Evolutionary conservation across 441 rosid genomes (phyloP).

Genomic region (Populus hybrid): DNA sequence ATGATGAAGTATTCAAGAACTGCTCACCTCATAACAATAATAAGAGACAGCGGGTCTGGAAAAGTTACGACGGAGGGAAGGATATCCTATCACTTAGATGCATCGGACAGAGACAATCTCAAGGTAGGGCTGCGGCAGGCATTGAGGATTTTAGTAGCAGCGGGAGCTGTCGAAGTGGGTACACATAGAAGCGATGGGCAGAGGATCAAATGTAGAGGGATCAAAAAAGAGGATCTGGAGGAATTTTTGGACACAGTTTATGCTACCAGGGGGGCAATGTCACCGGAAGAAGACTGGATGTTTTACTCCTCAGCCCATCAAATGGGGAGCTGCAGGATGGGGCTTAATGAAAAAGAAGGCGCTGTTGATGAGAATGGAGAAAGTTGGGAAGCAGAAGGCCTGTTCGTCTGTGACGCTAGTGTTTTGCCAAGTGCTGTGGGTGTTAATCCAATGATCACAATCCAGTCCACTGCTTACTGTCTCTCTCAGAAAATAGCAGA

Average conservation of each 20-base stretch:
- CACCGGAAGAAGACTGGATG: slow-evolving; percentile 48
- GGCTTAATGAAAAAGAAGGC: slow-evolving; percentile 56
- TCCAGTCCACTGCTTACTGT: slow-evolving; percentile 84
- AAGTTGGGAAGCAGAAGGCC: slow-evolving; percentile 90
- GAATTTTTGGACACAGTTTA: slow-evolving; percentile 30
- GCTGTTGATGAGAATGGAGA: slow-evolving; percentile 79
- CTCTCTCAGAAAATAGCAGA: slow-evolving; percentile 58
- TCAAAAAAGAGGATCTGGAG: slow-evolving; percentile 40
- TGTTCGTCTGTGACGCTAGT: slow-evolving; percentile 85
- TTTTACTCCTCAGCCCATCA: slow-evolving; percentile 72
- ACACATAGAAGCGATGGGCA: slow-evolving; percentile 85
- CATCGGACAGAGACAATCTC: slow-evolving; percentile 51
- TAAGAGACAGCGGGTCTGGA: slow-evolving; percentile 66
- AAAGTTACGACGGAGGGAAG: slow-evolving; percentile 56
- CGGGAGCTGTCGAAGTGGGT: slow-evolving; percentile 94
- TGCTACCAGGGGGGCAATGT: slow-evolving; percentile 36
- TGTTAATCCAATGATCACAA: slow-evolving; percentile 91
- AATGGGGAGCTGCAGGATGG: slow-evolving; percentile 96
- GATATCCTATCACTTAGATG: slow-evolving; percentile 38
- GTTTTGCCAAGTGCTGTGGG: slow-evolving; percentile 82
- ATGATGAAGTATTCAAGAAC: slow-evolving; percentile 76
- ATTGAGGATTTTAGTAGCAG: slow-evolving; percentile 74
- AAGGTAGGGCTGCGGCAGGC: slow-evolving; percentile 60
- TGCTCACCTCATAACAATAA: slow-evolving; percentile 49
- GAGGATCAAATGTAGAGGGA: slow-evolving; percentile 54